phyloP scores from a whole-genome alignment of 2,329 filamentous ascomycete genomes.

The Metarhizium robertsii region DNA sequence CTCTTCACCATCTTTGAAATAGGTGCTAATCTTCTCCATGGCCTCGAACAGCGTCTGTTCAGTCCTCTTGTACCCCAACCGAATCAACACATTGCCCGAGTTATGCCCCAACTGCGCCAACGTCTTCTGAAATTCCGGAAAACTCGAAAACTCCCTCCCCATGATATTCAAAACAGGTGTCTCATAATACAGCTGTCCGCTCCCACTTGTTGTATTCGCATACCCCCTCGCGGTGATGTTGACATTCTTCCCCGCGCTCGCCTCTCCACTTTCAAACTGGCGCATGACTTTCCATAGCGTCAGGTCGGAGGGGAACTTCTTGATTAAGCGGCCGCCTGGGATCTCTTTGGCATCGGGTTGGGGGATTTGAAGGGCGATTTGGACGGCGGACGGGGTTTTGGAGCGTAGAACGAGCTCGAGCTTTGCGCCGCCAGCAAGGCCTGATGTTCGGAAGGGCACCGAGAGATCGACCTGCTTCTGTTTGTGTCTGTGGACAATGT shows the following conservation, averaged over 20 bases:
- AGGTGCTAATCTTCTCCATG: constrained; percentile 69
- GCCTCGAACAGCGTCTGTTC: constrained; percentile 76
- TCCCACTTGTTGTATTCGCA: constrained; percentile 50
- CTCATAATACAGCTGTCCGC: constrained; percentile 81
- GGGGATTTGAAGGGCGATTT: constrained; percentile 80
- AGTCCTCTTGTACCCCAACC: constrained; percentile 67
- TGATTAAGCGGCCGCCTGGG: constrained; percentile 59
- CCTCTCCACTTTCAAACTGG: constrained; percentile 73
- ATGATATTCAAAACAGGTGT: constrained; percentile 77
- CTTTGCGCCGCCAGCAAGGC: constrained; percentile 77
- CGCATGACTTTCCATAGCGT: constrained; percentile 84
- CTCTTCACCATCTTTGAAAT: constrained; percentile 46
- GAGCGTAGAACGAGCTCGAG: constrained; percentile 85
- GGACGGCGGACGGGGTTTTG: constrained; percentile 75
- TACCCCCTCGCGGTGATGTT: constrained; percentile 80
- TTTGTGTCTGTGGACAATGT: constrained; percentile 50
- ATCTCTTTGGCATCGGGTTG: constrained; percentile 55
- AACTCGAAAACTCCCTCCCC: constrained; percentile 66
- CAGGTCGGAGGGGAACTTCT: constrained; percentile 82
- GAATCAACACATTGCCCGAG: constrained; percentile 69
- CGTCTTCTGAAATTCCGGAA: constrained; percentile 81
- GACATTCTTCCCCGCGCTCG: constrained; percentile 49
- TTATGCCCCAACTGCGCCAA: constrained; percentile 81
- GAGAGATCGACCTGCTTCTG: constrained; percentile 83
- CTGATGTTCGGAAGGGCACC: constrained; percentile 71